Evolutionary conservation across 257 asterid genomes (phyloP).

Genomic region (Handroanthus guayacan): DNA sequence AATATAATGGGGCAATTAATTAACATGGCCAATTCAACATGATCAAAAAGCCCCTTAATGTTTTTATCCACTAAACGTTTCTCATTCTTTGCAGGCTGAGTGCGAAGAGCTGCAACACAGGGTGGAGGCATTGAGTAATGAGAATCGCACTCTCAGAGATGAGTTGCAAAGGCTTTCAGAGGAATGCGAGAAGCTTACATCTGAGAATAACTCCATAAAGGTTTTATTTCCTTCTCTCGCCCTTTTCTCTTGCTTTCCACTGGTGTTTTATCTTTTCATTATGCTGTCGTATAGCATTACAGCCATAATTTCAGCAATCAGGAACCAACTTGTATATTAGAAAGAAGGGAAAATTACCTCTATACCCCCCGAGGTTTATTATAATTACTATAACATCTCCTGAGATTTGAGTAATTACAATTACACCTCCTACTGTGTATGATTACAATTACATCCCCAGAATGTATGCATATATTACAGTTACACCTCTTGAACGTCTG

Average conservation of each 20-base stretch:
- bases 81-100: constrained; percentile 62
- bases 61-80: background rate
- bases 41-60: background rate
- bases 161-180: constrained; percentile 79
- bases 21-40: background rate
- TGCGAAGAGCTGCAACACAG: constrained; percentile 85
- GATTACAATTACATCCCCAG: too few species aligned
- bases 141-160: constrained; percentile 69
- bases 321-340: too few species aligned
- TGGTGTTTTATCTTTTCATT: background rate
- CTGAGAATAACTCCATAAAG: constrained; percentile 75
- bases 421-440: too few species aligned
- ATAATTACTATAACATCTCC: too few species aligned
- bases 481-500: too few species aligned
- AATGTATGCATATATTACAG: too few species aligned
- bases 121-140: constrained; percentile 71
- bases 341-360: too few species aligned
- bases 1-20: too few species aligned
- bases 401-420: too few species aligned
- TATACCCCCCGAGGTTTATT: too few species aligned
- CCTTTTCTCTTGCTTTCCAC: background rate
- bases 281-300: background rate
- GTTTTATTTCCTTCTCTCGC: constrained; percentile 29
- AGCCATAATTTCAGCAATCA: background rate
- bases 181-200: constrained; percentile 80